Evolutionary conservation across 2,329 filamentous ascomycete species (phyloP).

Genomic region (Sporothrix brunneoviolacea): DNA sequence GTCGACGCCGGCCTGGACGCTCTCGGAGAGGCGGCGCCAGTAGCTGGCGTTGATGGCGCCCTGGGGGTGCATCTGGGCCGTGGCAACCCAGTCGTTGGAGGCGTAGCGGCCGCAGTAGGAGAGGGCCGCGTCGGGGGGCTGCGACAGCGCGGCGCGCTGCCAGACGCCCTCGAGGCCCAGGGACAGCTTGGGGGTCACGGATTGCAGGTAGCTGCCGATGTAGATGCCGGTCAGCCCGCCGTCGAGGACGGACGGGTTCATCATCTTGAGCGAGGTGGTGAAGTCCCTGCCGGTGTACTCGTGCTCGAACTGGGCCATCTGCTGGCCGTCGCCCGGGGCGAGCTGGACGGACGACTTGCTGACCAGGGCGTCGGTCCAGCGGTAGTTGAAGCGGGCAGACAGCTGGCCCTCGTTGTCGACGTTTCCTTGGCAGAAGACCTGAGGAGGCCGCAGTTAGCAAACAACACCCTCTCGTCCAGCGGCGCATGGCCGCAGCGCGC

Average conservation of each 20-base stretch:
- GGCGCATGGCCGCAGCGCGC: background rate
- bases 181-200: constrained; percentile 77
- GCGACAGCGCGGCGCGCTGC: constrained; percentile 77
- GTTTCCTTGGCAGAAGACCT: constrained; percentile 95
- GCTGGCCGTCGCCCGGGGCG: constrained; percentile 66
- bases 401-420: constrained; percentile 88
- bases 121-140: constrained; percentile 83
- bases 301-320: constrained; percentile 89
- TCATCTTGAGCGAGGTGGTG: constrained; percentile 82
- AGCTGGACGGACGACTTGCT: constrained; percentile 87
- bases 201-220: constrained; percentile 92
- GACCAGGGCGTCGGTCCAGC: constrained; percentile 69
- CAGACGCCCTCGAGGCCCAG: constrained; percentile 89
- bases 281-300: constrained; percentile 94
- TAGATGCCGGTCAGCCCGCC: constrained; percentile 91
- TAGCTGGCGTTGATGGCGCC: constrained; percentile 85
- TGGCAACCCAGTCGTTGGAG: constrained; percentile 85
- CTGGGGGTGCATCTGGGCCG: constrained; percentile 80
- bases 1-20: constrained; percentile 93
- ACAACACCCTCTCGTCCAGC: background rate
- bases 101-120: constrained; percentile 93
- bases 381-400: constrained; percentile 85
- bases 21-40: constrained; percentile 88
- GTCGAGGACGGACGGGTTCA: constrained; percentile 92
- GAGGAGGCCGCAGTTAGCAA: constrained; percentile 8